Evolutionary conservation across 2,329 filamentous ascomycete genomes (phyloP).

Genomic region (Claviceps arundinis): DNA sequence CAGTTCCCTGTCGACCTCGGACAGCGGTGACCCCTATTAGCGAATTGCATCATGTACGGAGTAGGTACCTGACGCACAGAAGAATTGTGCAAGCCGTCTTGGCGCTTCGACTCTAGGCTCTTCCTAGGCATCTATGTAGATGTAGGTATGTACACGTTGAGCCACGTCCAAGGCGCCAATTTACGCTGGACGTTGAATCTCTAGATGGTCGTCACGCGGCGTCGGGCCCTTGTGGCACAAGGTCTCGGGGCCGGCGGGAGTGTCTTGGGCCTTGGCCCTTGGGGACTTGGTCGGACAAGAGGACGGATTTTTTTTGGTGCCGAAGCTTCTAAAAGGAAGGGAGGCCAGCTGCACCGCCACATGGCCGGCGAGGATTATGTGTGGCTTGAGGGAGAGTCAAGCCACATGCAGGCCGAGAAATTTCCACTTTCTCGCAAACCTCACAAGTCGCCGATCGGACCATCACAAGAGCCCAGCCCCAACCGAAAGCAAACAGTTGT

Average conservation of each 20-base stretch:
- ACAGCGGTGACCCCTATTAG: neutral
- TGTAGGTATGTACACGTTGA: too few species aligned
- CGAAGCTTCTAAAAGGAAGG: too few species aligned
- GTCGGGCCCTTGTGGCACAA: too few species aligned
- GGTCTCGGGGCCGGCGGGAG: too few species aligned
- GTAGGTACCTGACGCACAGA: neutral
- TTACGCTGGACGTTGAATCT: too few species aligned
- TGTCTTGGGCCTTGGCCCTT: too few species aligned
- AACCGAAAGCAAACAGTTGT: neutral
- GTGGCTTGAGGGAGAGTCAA: slow-evolving; percentile 12
- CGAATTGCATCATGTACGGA: too few species aligned
- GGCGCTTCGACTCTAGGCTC: neutral
- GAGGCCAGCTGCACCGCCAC: slow-evolving; percentile 3
- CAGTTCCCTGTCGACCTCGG: neutral
- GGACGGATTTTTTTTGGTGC: too few species aligned
- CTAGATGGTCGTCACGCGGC: too few species aligned
- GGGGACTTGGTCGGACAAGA: neutral
- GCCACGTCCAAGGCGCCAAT: too few species aligned
- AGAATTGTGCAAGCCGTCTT: neutral
- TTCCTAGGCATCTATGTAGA: neutral
- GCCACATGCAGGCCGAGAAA: slow-evolving; percentile 16
- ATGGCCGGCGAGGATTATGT: slow-evolving; percentile 1
- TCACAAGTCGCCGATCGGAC: neutral
- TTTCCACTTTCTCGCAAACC: slow-evolving; percentile 16
- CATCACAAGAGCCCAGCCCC: slow-evolving; percentile 2